Conservation (phyloP, 106 monocot species). For the Amphibolis antarctica region DNA sequence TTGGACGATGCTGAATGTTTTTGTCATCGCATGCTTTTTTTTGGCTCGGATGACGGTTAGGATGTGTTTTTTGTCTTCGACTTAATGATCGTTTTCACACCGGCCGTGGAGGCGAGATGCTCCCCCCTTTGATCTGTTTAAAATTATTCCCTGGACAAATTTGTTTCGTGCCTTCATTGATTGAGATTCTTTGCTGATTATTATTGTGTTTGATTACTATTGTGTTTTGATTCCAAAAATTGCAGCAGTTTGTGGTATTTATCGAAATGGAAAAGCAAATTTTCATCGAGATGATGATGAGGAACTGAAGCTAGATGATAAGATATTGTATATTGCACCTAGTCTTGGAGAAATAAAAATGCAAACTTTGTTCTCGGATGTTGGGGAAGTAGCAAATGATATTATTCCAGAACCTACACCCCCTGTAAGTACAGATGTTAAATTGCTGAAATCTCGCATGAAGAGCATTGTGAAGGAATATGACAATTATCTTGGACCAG, state of each 20-base stretch:
- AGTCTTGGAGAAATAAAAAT: conserved; percentile 38
- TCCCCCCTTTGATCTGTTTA: too few species aligned
- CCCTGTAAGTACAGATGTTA: conserved; percentile 7
- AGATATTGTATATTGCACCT: conserved; percentile 88
- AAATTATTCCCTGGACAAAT: too few species aligned
- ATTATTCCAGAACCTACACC: conserved; percentile 10
- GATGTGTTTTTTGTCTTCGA: too few species aligned
- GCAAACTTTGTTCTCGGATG: conserved; percentile 27
- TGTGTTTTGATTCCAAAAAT: too few species aligned
- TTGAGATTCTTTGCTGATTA: too few species aligned
- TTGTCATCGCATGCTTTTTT: too few species aligned
- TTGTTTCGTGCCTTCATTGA: too few species aligned
- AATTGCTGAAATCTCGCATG: conserved; percentile 43
- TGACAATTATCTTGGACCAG: conserved; percentile 94
- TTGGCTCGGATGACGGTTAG: too few species aligned
- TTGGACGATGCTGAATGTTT: too few species aligned
- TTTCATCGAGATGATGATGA: conserved; percentile 86
- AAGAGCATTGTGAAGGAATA: conserved; percentile 70
- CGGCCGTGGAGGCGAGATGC: too few species aligned
- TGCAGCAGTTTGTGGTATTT: conserved; percentile 80
- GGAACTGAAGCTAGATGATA: conserved; percentile 58
- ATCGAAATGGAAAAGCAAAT: conserved; percentile 54
- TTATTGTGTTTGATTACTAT: too few species aligned
- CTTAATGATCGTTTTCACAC: too few species aligned
- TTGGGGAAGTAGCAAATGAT: conserved; percentile 13